These are phyloP conservation scores for Kwoniella newhampshirensis DNA, from an alignment of 768 basidiomycete species.

Conservation along the genomic window DNA sequence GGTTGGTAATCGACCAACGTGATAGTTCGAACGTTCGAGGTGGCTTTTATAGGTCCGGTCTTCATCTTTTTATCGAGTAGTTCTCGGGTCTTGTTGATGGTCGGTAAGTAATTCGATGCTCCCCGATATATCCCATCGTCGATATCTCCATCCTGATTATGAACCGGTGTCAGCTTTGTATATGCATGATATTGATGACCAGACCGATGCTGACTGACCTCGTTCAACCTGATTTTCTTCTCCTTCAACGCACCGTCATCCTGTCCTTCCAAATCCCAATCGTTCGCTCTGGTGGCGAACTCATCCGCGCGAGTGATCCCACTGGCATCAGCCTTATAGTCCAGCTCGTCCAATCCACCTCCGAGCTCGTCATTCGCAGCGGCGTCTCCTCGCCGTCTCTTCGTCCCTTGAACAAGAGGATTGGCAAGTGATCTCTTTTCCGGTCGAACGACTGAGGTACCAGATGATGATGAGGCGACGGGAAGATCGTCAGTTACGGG, in stretches of 20 bases:
- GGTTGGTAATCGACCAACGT: constrained; percentile 97
- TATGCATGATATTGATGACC: not conserved
- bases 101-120: constrained; percentile 73
- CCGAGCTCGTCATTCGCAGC: constrained; percentile 57
- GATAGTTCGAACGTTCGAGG: constrained; percentile 80
- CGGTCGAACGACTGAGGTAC: constrained; percentile 66
- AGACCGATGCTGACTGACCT: constrained; percentile 29
- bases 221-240: constrained; percentile 65
- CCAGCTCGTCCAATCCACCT: constrained; percentile 56
- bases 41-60: constrained; percentile 73
- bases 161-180: constrained; percentile 26
- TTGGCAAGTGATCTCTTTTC: constrained; percentile 67
- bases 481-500: constrained; percentile 55
- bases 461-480: constrained; percentile 21
- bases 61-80: constrained; percentile 81
- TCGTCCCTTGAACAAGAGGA: constrained; percentile 75
- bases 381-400: constrained; percentile 61
- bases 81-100: constrained; percentile 71
- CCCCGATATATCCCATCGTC: constrained; percentile 88
- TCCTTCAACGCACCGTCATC: constrained; percentile 76
- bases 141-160: constrained; percentile 62
- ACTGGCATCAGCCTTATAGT: constrained; percentile 58
- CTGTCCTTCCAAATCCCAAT: constrained; percentile 72
- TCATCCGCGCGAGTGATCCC: constrained; percentile 62
- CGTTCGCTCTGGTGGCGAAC: constrained; percentile 67